These are phyloP conservation scores for Trypanosoma avium DNA, from an alignment of 208 protist genomes.

Conservation along the genomic window DNA sequence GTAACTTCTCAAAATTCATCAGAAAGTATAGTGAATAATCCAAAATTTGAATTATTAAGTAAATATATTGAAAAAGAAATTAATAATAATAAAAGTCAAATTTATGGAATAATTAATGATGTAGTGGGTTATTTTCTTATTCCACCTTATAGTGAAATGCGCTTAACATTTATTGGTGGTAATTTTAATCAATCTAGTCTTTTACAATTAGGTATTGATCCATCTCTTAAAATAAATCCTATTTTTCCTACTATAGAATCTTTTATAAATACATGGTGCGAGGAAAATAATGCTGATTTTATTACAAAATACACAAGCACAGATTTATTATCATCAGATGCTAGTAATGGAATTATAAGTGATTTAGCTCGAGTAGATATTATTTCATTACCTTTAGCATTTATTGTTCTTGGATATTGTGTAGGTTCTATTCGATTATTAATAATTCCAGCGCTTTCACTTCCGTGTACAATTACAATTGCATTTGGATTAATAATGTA, in stretches of 20 bases:
- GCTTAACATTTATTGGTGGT: slow-evolving; percentile 17
- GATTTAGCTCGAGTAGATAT: slow-evolving; percentile 29
- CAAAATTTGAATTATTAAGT: slow-evolving; percentile 14
- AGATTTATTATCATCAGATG: slow-evolving; percentile 13
- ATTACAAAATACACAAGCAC: slow-evolving; percentile 16
- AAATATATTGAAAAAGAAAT: not conserved
- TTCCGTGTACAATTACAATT: slow-evolving; percentile 11
- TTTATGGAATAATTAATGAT: slow-evolving; percentile 14
- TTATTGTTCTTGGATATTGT: slow-evolving; percentile 25
- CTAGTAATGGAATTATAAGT: slow-evolving; percentile 10
- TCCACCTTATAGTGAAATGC: not conserved
- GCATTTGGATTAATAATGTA: slow-evolving; percentile 31
- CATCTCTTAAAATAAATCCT: not conserved
- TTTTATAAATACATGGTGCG: slow-evolving; percentile 16
- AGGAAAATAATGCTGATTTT: slow-evolving; percentile 7
- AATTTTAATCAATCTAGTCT: slow-evolving; percentile 21
- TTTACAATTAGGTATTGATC: not conserved
- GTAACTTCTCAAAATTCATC: slow-evolving; percentile 8
- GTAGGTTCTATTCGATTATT: slow-evolving; percentile 22
- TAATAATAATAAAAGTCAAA: slow-evolving; percentile 9
- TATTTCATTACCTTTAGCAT: slow-evolving; percentile 30
- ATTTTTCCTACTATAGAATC: not conserved
- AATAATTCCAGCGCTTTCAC: slow-evolving; percentile 17
- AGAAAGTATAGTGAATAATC: slow-evolving; percentile 8
- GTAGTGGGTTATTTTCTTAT: slow-evolving; percentile 13